phyloP scores from a whole-genome alignment of 1,284 basidiomycete genomes.

The Trametes sp. region DNA sequence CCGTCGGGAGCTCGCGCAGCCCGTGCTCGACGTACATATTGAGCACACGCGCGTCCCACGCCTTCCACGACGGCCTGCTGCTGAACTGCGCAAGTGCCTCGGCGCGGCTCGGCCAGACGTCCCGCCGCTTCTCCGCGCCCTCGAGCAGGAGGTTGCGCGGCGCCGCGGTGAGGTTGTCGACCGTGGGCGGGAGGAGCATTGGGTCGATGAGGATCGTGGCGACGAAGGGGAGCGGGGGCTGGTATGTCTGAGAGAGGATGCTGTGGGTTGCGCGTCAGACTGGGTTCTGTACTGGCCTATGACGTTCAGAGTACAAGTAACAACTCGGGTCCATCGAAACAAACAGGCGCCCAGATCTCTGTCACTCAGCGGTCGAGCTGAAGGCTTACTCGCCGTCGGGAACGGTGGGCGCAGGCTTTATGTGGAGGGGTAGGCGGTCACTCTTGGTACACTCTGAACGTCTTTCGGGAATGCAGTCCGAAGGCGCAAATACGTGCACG shows the following conservation, averaged over 20 bases:
- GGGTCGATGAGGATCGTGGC: constrained; percentile 54
- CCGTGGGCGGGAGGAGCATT: constrained; percentile 46
- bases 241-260: constrained; percentile 48
- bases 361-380: too few relatives aligned
- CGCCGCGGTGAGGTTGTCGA: constrained; percentile 24
- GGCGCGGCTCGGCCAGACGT: constrained; percentile 57
- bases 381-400: too few relatives aligned
- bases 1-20: constrained; percentile 52
- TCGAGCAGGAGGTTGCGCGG: constrained; percentile 34
- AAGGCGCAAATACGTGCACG: too few relatives aligned
- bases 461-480: too few relatives aligned
- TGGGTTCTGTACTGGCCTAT: too few relatives aligned
- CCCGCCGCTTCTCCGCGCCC: constrained; percentile 50
- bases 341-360: too few relatives aligned
- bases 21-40: constrained; percentile 53
- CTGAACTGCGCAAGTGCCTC: constrained; percentile 53
- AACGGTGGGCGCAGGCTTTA: too few relatives aligned
- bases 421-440: too few relatives aligned
- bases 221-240: constrained; percentile 47
- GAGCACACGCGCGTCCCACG: constrained; percentile 59
- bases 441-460: too few relatives aligned
- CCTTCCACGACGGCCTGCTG: constrained; percentile 48
- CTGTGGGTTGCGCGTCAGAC: too few relatives aligned
- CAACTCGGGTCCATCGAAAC: too few relatives aligned
- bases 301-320: too few relatives aligned